Evolutionary conservation across 805 yeast species (phyloP).

Genomic region (Hanseniaspora hatyaiensis): DNA sequence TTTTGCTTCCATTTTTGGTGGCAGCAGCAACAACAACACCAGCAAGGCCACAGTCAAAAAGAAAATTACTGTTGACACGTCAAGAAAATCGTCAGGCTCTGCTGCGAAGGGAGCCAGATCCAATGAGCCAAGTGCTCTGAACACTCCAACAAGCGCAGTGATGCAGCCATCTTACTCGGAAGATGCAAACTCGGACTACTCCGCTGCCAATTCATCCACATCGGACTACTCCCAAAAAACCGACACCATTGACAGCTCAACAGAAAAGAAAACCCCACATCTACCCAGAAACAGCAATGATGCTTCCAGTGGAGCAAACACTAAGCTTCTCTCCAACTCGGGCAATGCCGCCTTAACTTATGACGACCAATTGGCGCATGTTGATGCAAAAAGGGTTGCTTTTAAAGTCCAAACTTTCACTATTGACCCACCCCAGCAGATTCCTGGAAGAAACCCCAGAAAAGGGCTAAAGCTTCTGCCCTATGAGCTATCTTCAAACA

Average conservation of each 20-base stretch:
- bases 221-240: not conserved
- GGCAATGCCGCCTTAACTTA: no score
- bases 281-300: no score
- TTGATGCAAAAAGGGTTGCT: constrained; percentile 43
- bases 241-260: not conserved
- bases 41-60: not conserved
- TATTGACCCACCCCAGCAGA: constrained; percentile 85
- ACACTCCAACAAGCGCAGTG: not conserved
- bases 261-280: no score
- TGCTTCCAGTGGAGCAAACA: no score
- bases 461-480: constrained; percentile 66
- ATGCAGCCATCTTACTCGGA: not conserved
- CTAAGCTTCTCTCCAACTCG: no score
- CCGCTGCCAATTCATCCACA: not conserved
- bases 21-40: not conserved
- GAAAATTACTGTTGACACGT: not conserved
- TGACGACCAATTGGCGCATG: constrained; percentile 16
- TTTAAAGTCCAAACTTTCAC: constrained; percentile 66
- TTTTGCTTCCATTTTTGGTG: constrained; percentile 8
- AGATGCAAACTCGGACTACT: not conserved
- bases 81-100: not conserved
- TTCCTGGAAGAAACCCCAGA: constrained; percentile 75
- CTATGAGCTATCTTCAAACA: constrained; percentile 49
- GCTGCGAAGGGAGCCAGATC: not conserved
- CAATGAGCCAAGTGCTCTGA: not conserved